Base-by-base conservation (phyloP, 495 filamentous ascomycete genomes). In the Talaromyces thailandensis region DNA sequence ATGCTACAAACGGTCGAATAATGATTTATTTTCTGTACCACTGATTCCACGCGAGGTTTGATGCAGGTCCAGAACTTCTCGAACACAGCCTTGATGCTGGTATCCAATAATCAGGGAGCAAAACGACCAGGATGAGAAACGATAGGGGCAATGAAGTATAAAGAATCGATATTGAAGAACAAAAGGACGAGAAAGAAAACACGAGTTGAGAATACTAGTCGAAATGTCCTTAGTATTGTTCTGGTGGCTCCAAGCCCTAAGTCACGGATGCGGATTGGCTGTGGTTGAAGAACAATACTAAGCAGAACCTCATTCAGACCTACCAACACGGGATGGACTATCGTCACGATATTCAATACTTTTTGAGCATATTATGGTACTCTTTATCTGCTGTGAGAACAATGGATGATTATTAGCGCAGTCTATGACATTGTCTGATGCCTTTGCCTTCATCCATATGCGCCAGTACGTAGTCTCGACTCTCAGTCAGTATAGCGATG, bases 171-270 rank as follows among this genome's bases (percentile, higher is more conserved):
- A 8, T 48, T 21, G 43, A 21, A 48, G 21, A 53, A 53, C 23
- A 53, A 53, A 25, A 28, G 23, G 23, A 51, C 7, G 24, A 53
- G 23, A 53, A 53, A 53, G 50, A 53, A 23, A 23, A 51, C n/a
- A 14, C 48, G 48, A 8, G 23, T 18, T 51, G 7, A 51, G 16
- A 40, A 40, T 21, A 48, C 21, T 53, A 28, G 50, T 23, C 24
- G 50, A 23, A 58, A 50, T 57, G 32, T 31, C 9, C 53, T 59
- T 65, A 23, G 23, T 64, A 68, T 68, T 68, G 66, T 68, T 66
- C 51, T 68, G 55, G 55, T 57, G 55, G 55, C 55, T 57, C 55
- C 55, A 57, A 35, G 55, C 29, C 55, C 55, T 57, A 57, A 57
- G 16, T 21, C 55, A 29, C 51, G 55, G 29, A 16, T 35, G 55